These are phyloP conservation scores for Penicillium rolfsii DNA, from an alignment of 2,329 filamentous ascomycete species.

Conservation along the genomic window DNA sequence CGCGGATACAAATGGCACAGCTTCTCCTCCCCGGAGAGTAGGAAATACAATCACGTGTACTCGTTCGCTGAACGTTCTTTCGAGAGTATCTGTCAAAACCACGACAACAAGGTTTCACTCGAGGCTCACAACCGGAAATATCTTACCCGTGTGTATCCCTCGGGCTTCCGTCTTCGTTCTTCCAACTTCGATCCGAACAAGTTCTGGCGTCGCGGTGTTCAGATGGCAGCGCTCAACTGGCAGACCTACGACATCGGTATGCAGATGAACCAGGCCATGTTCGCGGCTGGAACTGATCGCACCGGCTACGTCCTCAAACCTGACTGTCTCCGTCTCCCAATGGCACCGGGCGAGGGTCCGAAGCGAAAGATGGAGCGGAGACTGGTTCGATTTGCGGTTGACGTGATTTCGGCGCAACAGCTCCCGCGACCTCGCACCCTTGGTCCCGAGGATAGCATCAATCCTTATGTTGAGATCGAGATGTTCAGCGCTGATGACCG, in stretches of 20 bases:
- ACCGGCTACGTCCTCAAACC: slow-evolving; percentile 95
- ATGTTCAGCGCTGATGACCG: slow-evolving; percentile 94
- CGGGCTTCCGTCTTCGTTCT: slow-evolving; percentile 77
- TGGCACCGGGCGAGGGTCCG: slow-evolving; percentile 32
- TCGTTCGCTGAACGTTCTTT: slow-evolving; percentile 93
- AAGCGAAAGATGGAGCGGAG: slow-evolving; percentile 72
- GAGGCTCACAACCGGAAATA: slow-evolving; percentile 90
- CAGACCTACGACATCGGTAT: slow-evolving; percentile 95
- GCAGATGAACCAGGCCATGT: slow-evolving; percentile 98
- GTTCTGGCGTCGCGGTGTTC: slow-evolving; percentile 93
- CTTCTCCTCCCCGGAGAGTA: slow-evolving; percentile 77
- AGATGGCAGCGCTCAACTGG: slow-evolving; percentile 98
- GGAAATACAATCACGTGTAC: slow-evolving; percentile 90
- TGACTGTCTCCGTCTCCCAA: slow-evolving; percentile 67
- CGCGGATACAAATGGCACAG: slow-evolving; percentile 80
- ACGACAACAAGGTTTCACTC: slow-evolving; percentile 74
- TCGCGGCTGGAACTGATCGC: slow-evolving; percentile 80
- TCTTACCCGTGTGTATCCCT: slow-evolving; percentile 92
- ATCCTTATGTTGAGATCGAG: slow-evolving; percentile 93
- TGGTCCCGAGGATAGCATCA: slow-evolving; percentile 73
- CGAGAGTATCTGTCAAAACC: slow-evolving; percentile 74
- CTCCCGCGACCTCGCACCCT: slow-evolving; percentile 80
- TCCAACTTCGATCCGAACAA: slow-evolving; percentile 93
- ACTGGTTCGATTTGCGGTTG: slow-evolving; percentile 80
- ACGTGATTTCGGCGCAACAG: slow-evolving; percentile 92